Conservation (phyloP, 2,329 filamentous ascomycete species). For the Neonectria magnoliae region DNA sequence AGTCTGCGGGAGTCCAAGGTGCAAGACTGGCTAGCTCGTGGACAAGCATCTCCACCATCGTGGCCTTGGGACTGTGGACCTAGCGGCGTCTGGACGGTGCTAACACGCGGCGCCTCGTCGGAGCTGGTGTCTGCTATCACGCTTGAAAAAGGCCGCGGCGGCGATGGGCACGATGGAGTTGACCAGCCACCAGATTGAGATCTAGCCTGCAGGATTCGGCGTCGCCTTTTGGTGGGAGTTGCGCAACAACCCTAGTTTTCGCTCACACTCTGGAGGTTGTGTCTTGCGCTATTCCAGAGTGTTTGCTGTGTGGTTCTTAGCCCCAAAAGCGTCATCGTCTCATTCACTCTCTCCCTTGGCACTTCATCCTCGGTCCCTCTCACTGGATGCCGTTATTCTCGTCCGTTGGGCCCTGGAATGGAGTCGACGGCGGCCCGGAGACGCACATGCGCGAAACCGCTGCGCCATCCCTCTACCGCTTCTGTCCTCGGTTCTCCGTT, state of each 20-base stretch:
- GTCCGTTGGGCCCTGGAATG: slow-evolving; percentile 24
- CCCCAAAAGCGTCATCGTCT: too few species aligned
- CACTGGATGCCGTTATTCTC: neutral
- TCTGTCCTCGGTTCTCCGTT: neutral
- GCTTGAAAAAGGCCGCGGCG: neutral
- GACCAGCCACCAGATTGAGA: slow-evolving; percentile 18
- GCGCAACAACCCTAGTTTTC: too few species aligned
- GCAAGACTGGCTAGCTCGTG: too few species aligned
- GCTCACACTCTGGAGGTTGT: too few species aligned
- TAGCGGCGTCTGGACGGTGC: neutral
- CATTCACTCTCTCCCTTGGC: neutral
- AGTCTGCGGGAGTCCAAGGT: too few species aligned
- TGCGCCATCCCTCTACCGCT: neutral
- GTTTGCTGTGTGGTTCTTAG: too few species aligned
- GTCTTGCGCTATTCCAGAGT: too few species aligned
- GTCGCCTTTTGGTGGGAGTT: too few species aligned
- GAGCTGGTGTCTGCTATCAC: neutral
- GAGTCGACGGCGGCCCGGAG: slow-evolving; percentile 4
- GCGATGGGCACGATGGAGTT: neutral
- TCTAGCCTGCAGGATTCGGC: too few species aligned
- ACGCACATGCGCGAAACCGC: slow-evolving; percentile 26
- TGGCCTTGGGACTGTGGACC: neutral
- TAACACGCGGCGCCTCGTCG: neutral
- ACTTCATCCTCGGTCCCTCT: neutral
- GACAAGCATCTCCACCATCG: neutral